These are phyloP conservation scores for Candida namnaoensis DNA, from an alignment of 805 yeast species.

Conservation along the genomic window DNA sequence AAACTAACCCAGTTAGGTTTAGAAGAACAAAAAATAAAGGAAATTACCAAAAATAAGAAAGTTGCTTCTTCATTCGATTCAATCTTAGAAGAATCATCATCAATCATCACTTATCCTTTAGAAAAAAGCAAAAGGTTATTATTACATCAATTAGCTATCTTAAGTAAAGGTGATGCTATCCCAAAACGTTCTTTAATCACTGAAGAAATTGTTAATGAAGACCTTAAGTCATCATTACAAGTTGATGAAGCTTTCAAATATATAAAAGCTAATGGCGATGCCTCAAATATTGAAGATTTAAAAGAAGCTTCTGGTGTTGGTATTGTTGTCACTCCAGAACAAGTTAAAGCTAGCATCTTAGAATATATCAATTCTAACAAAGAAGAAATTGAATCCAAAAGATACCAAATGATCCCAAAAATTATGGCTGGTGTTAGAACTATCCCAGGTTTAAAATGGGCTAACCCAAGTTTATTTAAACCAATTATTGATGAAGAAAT, in stretches of 20 bases:
- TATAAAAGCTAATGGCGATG: conserved; percentile 39
- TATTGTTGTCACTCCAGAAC: conserved; percentile 54
- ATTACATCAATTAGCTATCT: conserved; percentile 70
- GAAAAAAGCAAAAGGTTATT: conserved; percentile 57
- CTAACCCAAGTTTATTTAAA: conserved; percentile 78
- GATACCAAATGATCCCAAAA: conserved; percentile 75
- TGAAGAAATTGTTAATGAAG: conserved; percentile 53
- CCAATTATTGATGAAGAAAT: conserved; percentile 77
- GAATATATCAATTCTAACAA: conserved; percentile 52
- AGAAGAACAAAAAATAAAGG: conserved; percentile 66
- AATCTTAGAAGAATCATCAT: conserved; percentile 36
- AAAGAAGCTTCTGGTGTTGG: conserved; percentile 78
- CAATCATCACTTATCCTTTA: conserved; percentile 23
- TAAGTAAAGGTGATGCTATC: conserved; percentile 47
- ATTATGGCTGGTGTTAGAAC: conserved; percentile 71
- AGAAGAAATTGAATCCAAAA: conserved; percentile 52
- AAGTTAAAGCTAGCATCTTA: conserved; percentile 49
- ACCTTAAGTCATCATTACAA: conserved; percentile 62
- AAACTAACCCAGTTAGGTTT: conserved; percentile 45
- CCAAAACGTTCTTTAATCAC: conserved; percentile 44
- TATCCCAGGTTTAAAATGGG: conserved; percentile 81
- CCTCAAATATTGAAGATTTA: conserved; percentile 40
- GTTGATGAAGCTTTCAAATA: conserved; percentile 76
- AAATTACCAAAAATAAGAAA: conserved; percentile 78
- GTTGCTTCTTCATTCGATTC: conserved; percentile 63